Conservation (phyloP, 352 stramenopile genomes). For the Pythium scleroteichum region DNA sequence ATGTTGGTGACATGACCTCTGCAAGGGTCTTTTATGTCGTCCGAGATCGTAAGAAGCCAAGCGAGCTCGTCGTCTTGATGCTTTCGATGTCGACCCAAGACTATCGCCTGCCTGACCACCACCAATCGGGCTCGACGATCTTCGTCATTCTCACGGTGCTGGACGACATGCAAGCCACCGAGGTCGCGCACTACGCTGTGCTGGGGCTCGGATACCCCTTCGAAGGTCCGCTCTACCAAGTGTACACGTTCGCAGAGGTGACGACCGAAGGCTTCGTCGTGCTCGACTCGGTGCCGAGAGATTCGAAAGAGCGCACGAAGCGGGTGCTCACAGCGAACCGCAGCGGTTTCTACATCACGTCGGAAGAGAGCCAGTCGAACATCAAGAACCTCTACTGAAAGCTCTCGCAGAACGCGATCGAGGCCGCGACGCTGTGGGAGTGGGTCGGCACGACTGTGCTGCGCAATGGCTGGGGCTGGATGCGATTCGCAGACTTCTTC, state of each 20-base stretch:
- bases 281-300: no score
- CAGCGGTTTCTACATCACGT: constrained; percentile 14
- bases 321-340: not conserved
- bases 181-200: constrained; percentile 7
- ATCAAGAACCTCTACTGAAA: constrained; percentile 16
- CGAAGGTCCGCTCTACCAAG: constrained; percentile 7
- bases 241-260: constrained; percentile 2
- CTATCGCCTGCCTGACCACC: constrained; percentile 12
- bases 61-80: constrained; percentile 11
- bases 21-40: constrained; percentile 19
- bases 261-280: constrained; percentile 7
- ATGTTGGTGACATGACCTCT: constrained; percentile 1
- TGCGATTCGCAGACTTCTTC: constrained; percentile 39
- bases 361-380: constrained; percentile 12
- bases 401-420: not conserved
- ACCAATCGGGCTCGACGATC: constrained; percentile 7
- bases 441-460: constrained; percentile 31
- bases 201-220: constrained; percentile 22
- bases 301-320: not conserved
- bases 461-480: constrained; percentile 46
- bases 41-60: not conserved
- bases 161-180: constrained; percentile 9
- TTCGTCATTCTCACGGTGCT: constrained; percentile 19
- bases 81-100: constrained; percentile 22
- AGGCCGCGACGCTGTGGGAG: not conserved